These are phyloP conservation scores for Aspergillus fructus DNA, from an alignment of 2,329 filamentous ascomycete genomes.

Conservation along the genomic window DNA sequence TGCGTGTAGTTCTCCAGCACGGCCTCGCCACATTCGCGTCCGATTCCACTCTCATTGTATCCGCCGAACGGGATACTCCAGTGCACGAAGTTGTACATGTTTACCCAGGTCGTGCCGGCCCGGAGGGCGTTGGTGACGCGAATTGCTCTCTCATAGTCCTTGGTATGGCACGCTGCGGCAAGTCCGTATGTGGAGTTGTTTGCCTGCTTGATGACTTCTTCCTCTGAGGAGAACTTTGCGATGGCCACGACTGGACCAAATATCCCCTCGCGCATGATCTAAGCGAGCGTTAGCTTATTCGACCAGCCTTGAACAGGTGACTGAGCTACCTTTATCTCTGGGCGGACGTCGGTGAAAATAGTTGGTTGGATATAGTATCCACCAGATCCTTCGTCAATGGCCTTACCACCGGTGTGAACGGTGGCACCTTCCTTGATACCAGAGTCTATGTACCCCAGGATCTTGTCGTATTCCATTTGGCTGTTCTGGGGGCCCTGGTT, in stretches of 20 bases:
- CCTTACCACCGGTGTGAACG: constrained; percentile 65
- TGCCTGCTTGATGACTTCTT: constrained; percentile 66
- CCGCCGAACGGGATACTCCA: constrained; percentile 28
- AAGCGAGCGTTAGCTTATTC: no score
- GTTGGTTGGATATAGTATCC: constrained; percentile 91
- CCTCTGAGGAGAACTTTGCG: constrained; percentile 72
- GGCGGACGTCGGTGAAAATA: constrained; percentile 75
- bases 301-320: accelerated
- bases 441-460: constrained; percentile 74
- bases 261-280: constrained; percentile 75
- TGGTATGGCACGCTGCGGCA: constrained; percentile 75
- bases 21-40: constrained; percentile 43
- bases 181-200: constrained; percentile 77
- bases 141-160: constrained; percentile 74
- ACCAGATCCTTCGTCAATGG: constrained; percentile 59
- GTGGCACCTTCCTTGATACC: constrained; percentile 66
- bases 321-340: constrained; percentile 54
- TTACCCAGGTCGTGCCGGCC: constrained; percentile 67
- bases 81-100: constrained; percentile 63
- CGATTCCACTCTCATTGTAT: constrained; percentile 44
- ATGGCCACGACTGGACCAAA: constrained; percentile 79
- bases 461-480: constrained; percentile 81
- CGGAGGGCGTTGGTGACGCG: constrained; percentile 58
- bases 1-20: constrained; percentile 45
- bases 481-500: constrained; percentile 89